These are phyloP conservation scores for Epichloe coenophiala DNA, from an alignment of 2,329 filamentous ascomycete genomes.

Conservation along the genomic window DNA sequence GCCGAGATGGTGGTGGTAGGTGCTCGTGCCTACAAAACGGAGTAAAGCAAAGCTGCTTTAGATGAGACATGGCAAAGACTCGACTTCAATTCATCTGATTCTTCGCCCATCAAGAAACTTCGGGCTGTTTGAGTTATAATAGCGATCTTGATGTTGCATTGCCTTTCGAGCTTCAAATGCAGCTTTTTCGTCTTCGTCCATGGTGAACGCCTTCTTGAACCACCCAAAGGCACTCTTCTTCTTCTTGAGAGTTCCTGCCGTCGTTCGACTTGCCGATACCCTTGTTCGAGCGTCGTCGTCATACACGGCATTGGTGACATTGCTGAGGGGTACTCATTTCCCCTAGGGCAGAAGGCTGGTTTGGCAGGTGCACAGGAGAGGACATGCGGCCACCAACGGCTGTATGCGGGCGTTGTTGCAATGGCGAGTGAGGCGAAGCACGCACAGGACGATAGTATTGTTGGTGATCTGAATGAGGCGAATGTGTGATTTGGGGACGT, in stretches of 20 bases:
- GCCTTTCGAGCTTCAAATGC: conserved; percentile 44
- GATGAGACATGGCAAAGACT: too few relatives aligned
- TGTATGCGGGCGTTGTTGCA: conserved; percentile 46
- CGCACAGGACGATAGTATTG: conserved; percentile 50
- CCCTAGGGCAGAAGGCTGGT: conserved; percentile 39
- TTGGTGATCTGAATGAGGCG: conserved; percentile 22
- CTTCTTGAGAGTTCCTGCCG: conserved; percentile 41
- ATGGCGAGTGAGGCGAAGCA: conserved; percentile 48
- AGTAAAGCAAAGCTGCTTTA: too few relatives aligned
- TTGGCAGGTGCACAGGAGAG: conserved; percentile 28
- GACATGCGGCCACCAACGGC: conserved; percentile 23
- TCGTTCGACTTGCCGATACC: conserved; percentile 15
- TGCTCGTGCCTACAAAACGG: too few relatives aligned
- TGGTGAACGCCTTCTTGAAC: conserved; percentile 55
- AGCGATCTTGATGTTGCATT: conserved; percentile 30
- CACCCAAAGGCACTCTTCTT: conserved; percentile 55
- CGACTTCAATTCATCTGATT: conserved; percentile 15
- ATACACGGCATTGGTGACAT: conserved; percentile 33
- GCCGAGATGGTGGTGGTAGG: background rate
- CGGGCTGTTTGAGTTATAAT: conserved; percentile 36
- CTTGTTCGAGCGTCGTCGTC: conserved; percentile 21
- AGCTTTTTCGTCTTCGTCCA: conserved; percentile 49
- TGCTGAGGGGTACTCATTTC: conserved; percentile 44
- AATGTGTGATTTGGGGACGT: conserved; percentile 15
- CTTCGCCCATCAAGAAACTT: conserved; percentile 44